Evolutionary conservation across 495 filamentous ascomycete genomes (phyloP).

Genomic region (Aspergillus panamensis): DNA sequence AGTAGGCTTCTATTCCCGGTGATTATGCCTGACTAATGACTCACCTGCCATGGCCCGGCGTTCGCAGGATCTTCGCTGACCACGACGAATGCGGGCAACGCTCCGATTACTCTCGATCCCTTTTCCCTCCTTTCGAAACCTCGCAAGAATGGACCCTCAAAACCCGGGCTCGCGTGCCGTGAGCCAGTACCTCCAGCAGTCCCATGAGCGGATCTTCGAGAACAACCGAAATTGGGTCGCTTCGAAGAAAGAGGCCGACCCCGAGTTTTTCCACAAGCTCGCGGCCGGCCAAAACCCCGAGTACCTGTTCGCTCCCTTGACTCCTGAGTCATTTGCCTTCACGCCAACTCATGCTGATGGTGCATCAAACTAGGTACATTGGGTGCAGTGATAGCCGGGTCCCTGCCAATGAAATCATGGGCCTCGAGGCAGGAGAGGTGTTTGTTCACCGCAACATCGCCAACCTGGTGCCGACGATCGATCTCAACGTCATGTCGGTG

Average conservation of each 20-base stretch:
- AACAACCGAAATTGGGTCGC: slow-evolving; percentile 65
- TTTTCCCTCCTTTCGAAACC: too few species aligned
- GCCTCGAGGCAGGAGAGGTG: slow-evolving; percentile 77
- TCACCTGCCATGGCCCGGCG: too few species aligned
- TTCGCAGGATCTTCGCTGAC: too few species aligned
- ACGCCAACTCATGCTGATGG: too few species aligned
- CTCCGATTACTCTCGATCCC: too few species aligned
- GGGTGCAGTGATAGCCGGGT: slow-evolving; percentile 82
- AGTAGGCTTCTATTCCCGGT: too few species aligned
- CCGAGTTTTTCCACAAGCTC: slow-evolving; percentile 65
- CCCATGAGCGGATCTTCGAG: slow-evolving; percentile 30
- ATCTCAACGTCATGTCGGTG: slow-evolving; percentile 68
- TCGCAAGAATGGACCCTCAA: not conserved
- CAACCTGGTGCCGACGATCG: slow-evolving; percentile 71
- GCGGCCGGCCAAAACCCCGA: slow-evolving; percentile 63
- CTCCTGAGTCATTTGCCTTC: not conserved
- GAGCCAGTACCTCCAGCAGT: slow-evolving; percentile 18
- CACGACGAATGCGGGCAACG: too few species aligned
- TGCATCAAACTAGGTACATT: slow-evolving; percentile 48
- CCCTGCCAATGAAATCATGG: slow-evolving; percentile 78
- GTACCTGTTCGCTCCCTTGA: slow-evolving; percentile 59
- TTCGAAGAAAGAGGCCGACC: slow-evolving; percentile 57
- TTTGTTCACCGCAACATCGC: slow-evolving; percentile 93
- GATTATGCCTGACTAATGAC: too few species aligned
- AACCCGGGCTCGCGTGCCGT: not conserved